Evolutionary conservation across 2,329 filamentous ascomycete species (phyloP), one percentile per base, ranked within the genome.

Genomic region (Nemania sp.): DNA sequence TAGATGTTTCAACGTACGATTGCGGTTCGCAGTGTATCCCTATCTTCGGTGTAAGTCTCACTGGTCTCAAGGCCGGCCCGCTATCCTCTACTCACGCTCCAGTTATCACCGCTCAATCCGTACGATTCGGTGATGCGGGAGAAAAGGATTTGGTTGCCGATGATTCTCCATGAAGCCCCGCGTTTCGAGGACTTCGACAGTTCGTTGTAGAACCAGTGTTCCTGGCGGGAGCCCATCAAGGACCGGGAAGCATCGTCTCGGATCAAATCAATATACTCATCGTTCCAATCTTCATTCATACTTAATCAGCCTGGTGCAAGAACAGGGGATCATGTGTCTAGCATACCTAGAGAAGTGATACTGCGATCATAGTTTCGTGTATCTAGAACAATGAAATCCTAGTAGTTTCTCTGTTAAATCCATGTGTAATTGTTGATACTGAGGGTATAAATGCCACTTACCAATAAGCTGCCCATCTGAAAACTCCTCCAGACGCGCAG

Each of bases 121-220:
- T 67, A 65, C n/a, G 63, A 65, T 48, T 72, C 60, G 9, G 59
- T 63, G 20, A 86, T 69, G 6, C 77, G 77, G 6, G 81, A 83
- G 70, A 90, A 89, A 43, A 90, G 73, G 36, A 87, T 82, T 67
- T 90, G 88, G 22, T 84, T 87, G 8, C 88, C 88, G 37, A 91
- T 79, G 15, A 91, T 68, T 34, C 88, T 77, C 88, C 88, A 91
- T 1, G 80, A 78, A 0, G 87, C 84, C 20, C 83, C 84, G n/a
- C 87, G 80, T 14, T 80, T 64, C n/a, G 80, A 75, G 1, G 84
- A 86, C 43, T 78, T 68, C 5, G 76, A 77, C 6, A 89, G 73
- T 36, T 77, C 72, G 40, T 77, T 76, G 67, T 88, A 88, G 70
- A 90, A 86, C 89, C 89, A 91, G 61, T 82, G 81, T 69, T 91